Conservation (phyloP, 306 rosid species). For the Cucumis hystrix region DNA sequence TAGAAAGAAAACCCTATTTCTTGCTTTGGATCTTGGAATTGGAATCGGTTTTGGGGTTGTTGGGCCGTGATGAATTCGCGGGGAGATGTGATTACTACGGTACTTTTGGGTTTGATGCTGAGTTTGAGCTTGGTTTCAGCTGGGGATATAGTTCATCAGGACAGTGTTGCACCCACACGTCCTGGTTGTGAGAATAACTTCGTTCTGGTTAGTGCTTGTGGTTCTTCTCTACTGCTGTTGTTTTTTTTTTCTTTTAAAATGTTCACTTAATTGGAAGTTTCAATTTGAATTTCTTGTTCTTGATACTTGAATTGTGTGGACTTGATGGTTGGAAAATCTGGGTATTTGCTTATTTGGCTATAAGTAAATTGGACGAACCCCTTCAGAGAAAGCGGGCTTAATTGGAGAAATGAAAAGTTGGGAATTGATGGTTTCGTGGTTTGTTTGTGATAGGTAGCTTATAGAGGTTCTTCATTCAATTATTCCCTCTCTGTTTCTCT, state of each 20-base stretch:
- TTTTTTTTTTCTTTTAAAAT: background rate
- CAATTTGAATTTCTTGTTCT: background rate
- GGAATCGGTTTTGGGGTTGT: background rate
- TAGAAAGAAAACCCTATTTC: conserved; percentile 14
- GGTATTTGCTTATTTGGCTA: background rate
- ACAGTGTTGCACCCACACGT: conserved; percentile 55
- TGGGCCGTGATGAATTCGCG: conserved; percentile 34
- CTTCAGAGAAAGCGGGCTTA: background rate
- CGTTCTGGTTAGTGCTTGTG: conserved; percentile 54
- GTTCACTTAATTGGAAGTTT: background rate
- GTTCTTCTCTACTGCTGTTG: background rate
- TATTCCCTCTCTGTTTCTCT: background rate
- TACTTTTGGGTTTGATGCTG: conserved; percentile 24
- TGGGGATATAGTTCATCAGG: conserved; percentile 92
- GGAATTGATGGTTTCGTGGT: background rate
- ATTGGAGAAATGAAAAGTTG: background rate
- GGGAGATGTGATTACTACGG: conserved; percentile 18
- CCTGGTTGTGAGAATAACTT: conserved; percentile 90
- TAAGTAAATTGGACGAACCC: background rate
- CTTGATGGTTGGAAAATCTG: background rate
- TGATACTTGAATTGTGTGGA: background rate
- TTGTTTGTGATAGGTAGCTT: background rate
- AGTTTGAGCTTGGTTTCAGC: conserved; percentile 35
- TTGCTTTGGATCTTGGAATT: conserved; percentile 6
- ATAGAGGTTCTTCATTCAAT: background rate